Base-by-base conservation (phyloP, 2,329 filamentous ascomycete species). In the Epichloe sp. region DNA sequence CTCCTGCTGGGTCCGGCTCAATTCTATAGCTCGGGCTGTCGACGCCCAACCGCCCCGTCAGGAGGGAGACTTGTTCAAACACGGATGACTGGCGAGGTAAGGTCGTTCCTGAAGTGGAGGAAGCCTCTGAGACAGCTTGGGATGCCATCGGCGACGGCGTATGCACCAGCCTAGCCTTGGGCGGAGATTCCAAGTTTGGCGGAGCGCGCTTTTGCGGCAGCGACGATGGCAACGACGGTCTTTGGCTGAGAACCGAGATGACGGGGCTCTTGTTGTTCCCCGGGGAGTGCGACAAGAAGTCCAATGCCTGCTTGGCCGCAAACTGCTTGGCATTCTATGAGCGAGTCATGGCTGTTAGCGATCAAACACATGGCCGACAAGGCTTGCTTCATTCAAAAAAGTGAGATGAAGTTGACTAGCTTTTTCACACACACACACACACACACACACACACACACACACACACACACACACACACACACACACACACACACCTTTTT, bases 271-370 rank as follows among this genome's bases (percentile, higher is more conserved):
- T 15, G 31, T 4, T 15, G 31, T 0, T 43, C 7, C 17, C 17
- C 6, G 23, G 26, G 10, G 36, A 17, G 23, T n/a, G 37, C 23
- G 44, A n/a, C 36, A 77, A 63, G 64, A 68, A 76, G 7, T 67
- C 60, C 21, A 72, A 56, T 23, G 75, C 75, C 12, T 67, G 68
- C 56, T 69, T 71, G 21, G 77, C 75, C 0, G 77, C 76, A 55
- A 73, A 77, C 54, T 72, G 67, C 60, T 76, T 79, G 23, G 78
- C 76, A 37, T 72, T 60, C 64, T 70, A 46, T 2, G 10, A n/a
- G 11, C 26, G 10, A 36, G n/a, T 36, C 4, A 19, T 31, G 14
- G 31, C 4, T 36, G 12, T 11, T 11, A 45, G 4, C 6, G 4
- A 26, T 35, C 19, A 15, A 15, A 44, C 8, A n/a, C 8, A n/a